A percentile compares a stretch with the other conserved stretches of the same genome.
These are phyloP conservation scores for Actinidia arguta DNA, from an alignment of 179 eudicot genomes.

Conservation along the genomic window DNA sequence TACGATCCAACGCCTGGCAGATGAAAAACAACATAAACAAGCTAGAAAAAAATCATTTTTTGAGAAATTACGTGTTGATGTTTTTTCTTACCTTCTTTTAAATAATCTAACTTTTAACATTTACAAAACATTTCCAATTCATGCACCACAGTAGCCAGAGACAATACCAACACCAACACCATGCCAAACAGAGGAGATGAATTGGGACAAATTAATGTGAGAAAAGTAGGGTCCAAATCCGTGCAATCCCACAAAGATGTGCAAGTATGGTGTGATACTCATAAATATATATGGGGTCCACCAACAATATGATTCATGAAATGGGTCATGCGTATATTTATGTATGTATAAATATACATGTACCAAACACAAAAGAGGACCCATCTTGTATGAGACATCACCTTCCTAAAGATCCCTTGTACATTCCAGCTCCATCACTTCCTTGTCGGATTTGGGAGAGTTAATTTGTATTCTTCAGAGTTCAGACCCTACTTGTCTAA, in stretches of 20 bases:
- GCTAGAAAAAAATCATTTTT: too few relatives aligned
- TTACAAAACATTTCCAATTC: background rate
- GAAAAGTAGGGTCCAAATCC: too few relatives aligned
- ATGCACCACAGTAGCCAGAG: background rate
- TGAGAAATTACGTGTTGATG: too few relatives aligned
- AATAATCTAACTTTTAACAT: background rate
- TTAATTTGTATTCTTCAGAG: too few relatives aligned
- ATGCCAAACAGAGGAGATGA: background rate
- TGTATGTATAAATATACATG: background rate
- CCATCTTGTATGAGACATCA: background rate
- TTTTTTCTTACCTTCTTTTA: too few relatives aligned
- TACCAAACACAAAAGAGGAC: background rate
- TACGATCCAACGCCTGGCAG: too few relatives aligned
- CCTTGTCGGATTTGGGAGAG: background rate
- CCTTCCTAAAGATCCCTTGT: background rate
- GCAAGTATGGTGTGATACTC: conserved; percentile 13
- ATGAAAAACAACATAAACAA: too few relatives aligned
- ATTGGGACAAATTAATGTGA: too few relatives aligned
- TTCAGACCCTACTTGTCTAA: background rate
- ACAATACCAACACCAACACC: background rate
- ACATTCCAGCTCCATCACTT: background rate
- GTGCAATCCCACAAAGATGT: background rate
- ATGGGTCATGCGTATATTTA: background rate
- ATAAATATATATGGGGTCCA: too few relatives aligned
- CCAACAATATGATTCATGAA: background rate